These are phyloP conservation scores for Scutellaria barbata DNA, from an alignment of 257 asterid species.

Conservation along the genomic window DNA sequence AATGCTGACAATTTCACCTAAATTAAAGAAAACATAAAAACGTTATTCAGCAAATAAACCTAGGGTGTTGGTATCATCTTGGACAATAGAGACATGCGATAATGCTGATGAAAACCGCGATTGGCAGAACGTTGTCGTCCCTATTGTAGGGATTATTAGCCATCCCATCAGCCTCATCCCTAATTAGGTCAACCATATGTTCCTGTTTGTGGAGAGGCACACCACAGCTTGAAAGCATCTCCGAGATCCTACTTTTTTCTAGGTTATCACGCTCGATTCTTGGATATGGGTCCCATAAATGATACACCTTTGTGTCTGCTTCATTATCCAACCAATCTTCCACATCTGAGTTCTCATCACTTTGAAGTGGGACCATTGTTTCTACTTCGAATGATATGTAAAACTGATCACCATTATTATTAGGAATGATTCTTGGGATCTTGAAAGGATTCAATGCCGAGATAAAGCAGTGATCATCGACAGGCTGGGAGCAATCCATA, in stretches of 20 bases:
- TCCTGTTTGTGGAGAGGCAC: conserved; percentile 40
- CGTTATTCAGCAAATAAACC: too few species aligned
- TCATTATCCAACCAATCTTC: neutral
- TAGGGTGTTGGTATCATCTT: too few species aligned
- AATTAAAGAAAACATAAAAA: too few species aligned
- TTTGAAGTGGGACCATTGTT: neutral
- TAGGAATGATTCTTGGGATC: too few species aligned
- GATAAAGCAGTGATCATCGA: too few species aligned
- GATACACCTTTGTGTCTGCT: neutral
- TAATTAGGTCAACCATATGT: conserved; percentile 36
- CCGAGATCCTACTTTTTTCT: conserved; percentile 14
- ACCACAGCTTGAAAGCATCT: conserved; percentile 30
- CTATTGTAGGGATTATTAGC: too few species aligned
- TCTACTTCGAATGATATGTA: too few species aligned
- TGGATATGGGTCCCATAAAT: conserved; percentile 40
- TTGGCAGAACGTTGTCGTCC: conserved; percentile 5
- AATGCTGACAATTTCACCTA: too few species aligned
- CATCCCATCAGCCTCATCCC: conserved; percentile 30
- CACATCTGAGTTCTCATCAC: too few species aligned
- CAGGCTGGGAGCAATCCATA: too few species aligned
- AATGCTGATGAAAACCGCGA: conserved; percentile 18
- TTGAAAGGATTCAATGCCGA: too few species aligned
- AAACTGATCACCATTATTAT: too few species aligned
- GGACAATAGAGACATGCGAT: conserved; percentile 32
- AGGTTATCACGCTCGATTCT: neutral